phyloP scores from a whole-genome alignment of 106 monocot species.

The Agapanthus africanus region DNA sequence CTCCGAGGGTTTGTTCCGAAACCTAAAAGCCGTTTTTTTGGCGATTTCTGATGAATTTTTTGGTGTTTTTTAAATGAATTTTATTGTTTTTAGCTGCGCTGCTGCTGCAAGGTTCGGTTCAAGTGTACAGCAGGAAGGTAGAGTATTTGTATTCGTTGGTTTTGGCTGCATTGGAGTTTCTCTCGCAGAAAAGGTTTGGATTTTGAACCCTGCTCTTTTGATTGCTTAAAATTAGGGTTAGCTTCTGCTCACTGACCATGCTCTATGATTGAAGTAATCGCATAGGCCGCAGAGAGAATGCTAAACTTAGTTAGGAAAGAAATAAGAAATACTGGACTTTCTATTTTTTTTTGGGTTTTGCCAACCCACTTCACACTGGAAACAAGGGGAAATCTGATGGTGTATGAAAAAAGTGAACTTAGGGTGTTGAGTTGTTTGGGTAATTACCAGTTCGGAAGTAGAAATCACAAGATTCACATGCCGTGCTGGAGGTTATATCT shows the following conservation, averaged over 20 bases:
- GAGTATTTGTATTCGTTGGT: constrained; percentile 88
- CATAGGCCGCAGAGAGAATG: not conserved
- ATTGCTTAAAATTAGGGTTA: not conserved
- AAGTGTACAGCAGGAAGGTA: constrained; percentile 93
- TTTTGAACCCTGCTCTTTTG: not conserved
- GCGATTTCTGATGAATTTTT: constrained; percentile 5
- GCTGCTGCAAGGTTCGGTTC: constrained; percentile 82
- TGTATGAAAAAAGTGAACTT: too few relatives aligned
- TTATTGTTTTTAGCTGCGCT: constrained; percentile 59
- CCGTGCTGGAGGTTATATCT: not conserved
- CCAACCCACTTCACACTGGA: too few relatives aligned
- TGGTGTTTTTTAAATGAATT: not conserved
- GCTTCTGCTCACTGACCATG: not conserved
- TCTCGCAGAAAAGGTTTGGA: constrained; percentile 69
- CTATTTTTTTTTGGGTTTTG: too few relatives aligned
- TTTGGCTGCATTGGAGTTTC: constrained; percentile 67
- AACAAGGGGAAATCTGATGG: too few relatives aligned
- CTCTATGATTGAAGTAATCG: too few relatives aligned
- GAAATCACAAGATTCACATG: not conserved
- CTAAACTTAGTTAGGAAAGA: too few relatives aligned
- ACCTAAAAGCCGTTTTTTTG: not conserved
- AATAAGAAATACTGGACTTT: too few relatives aligned
- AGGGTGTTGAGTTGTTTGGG: too few relatives aligned
- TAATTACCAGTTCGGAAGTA: not conserved
- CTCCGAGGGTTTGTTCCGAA: constrained; percentile 55